Percentiles rank a stretch among this genome's conserved stretches.
Evolutionary conservation across 2,329 filamentous ascomycete species (phyloP).

Genomic region (Curvularia hawaiiensis): DNA sequence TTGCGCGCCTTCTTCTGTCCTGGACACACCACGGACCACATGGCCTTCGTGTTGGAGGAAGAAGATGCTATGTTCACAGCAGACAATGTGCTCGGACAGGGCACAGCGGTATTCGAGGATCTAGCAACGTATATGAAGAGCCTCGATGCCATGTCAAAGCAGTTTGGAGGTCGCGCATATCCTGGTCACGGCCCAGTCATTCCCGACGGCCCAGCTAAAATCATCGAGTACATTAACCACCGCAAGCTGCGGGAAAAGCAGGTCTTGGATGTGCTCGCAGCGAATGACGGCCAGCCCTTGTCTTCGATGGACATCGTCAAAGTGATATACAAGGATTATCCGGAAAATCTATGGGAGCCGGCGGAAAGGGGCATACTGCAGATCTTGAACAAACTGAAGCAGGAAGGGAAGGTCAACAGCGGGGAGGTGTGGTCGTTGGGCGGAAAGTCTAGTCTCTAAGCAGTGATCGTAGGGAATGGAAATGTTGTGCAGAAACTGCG

Average conservation of each 20-base stretch:
- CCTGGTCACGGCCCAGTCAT: constrained; percentile 87
- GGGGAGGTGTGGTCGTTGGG: constrained; percentile 44
- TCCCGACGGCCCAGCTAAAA: constrained; percentile 71
- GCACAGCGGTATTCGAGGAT: constrained; percentile 84
- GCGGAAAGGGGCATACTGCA: constrained; percentile 78
- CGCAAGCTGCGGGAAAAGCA: constrained; percentile 72
- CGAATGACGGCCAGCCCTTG: constrained; percentile 56
- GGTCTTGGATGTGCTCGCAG: constrained; percentile 43
- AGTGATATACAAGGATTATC: constrained; percentile 81
- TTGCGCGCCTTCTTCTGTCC: constrained; percentile 70
- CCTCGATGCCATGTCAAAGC: constrained; percentile 69
- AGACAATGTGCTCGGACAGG: constrained; percentile 87
- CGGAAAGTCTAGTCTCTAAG: constrained; percentile 40
- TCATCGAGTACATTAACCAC: constrained; percentile 84
- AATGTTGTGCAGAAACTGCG: neutral
- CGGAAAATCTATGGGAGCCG: constrained; percentile 73
- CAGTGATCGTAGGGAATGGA: neutral
- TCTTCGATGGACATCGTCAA: constrained; percentile 83
- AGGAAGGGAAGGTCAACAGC: constrained; percentile 69
- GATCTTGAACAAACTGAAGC: constrained; percentile 77
- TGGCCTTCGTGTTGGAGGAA: constrained; percentile 76
- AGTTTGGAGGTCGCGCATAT: constrained; percentile 74
- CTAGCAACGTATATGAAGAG: constrained; percentile 70
- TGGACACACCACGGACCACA: constrained; percentile 83
- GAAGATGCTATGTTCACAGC: constrained; percentile 85